These are phyloP conservation scores for Neolentinus lepideus DNA, from an alignment of 1,284 basidiomycete species.

Conservation along the genomic window DNA sequence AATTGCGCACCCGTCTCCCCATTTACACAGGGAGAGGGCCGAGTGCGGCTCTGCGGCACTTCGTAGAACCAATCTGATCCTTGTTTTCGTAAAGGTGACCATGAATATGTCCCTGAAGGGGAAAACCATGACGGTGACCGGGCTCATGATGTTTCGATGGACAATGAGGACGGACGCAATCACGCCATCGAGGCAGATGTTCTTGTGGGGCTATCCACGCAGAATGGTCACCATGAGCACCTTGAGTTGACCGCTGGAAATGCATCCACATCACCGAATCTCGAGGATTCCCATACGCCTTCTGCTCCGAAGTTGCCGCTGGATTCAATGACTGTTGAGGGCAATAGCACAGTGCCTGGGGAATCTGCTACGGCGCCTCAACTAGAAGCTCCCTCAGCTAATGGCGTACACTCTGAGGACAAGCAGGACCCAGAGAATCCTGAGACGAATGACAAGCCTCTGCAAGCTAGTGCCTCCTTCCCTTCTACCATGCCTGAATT, in stretches of 20 bases:
- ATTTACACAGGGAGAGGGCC: neutral
- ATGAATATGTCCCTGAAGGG: constrained; percentile 37
- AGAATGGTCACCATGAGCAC: neutral
- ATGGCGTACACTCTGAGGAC: neutral
- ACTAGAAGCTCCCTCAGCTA: neutral
- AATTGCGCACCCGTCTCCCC: constrained; percentile 13
- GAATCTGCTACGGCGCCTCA: neutral
- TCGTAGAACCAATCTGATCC: constrained; percentile 47
- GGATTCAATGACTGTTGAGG: neutral
- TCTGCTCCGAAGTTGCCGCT: neutral
- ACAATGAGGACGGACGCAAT: neutral
- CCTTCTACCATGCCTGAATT: constrained; percentile 43
- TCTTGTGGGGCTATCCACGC: neutral
- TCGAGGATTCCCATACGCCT: neutral
- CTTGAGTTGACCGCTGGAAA: neutral
- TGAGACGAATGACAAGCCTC: constrained; percentile 14
- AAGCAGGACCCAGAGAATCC: constrained; percentile 4
- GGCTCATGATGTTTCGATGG: constrained; percentile 7
- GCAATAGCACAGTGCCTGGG: neutral
- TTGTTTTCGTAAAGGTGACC: constrained; percentile 40
- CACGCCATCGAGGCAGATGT: neutral
- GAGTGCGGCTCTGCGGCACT: constrained; percentile 11
- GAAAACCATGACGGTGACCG: constrained; percentile 26
- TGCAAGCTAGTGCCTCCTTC: constrained; percentile 32
- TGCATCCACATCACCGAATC: neutral